phyloP scores from a whole-genome alignment of 345 rosid species.

The Euphorbia lathyris region DNA sequence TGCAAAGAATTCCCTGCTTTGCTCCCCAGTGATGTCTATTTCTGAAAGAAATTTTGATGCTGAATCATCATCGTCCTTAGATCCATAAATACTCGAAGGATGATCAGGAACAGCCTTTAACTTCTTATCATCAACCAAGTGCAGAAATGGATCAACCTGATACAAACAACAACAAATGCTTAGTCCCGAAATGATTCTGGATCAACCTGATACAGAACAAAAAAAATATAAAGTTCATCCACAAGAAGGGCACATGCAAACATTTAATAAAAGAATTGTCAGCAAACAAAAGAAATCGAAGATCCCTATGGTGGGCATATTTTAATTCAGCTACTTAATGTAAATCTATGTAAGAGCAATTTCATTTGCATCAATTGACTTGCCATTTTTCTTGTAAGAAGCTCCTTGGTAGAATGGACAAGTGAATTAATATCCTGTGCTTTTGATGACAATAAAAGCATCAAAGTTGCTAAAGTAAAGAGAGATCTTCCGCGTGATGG shows the following conservation, averaged over 20 bases:
- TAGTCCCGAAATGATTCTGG: no score
- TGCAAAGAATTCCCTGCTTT: constrained; percentile 55
- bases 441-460: constrained; percentile 84
- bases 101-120: constrained; percentile 49
- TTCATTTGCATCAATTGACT: constrained; percentile 10
- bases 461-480: constrained; percentile 73
- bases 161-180: constrained; percentile 19
- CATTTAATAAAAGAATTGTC: not conserved
- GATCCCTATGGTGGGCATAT: not conserved
- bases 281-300: not conserved
- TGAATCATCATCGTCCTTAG: constrained; percentile 62
- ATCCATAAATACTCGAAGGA: constrained; percentile 47
- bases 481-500: constrained; percentile 83
- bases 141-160: constrained; percentile 84
- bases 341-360: constrained; percentile 9
- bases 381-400: constrained; percentile 64
- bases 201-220: constrained; percentile 57
- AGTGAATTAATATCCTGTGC: constrained; percentile 60
- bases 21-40: constrained; percentile 49
- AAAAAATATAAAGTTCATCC: not conserved
- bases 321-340: not conserved
- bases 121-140: constrained; percentile 73
- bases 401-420: constrained; percentile 45
- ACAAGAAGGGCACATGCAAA: not conserved
- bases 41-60: constrained; percentile 59